Conservation (phyloP, 2,329 filamentous ascomycete species). For the Fusarium caatingaense region DNA sequence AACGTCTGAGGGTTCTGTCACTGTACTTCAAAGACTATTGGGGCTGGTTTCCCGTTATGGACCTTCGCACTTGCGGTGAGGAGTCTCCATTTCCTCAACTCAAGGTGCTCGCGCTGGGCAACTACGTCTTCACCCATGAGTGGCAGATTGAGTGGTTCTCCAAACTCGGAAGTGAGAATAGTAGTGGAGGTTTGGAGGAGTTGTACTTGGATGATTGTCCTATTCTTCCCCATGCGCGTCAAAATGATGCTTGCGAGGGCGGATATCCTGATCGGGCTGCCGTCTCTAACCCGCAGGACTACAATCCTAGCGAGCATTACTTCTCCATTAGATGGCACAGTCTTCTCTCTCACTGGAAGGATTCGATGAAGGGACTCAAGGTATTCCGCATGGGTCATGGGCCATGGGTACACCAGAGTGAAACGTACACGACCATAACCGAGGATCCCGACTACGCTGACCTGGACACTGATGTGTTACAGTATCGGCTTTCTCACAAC, state of each 20-base stretch:
- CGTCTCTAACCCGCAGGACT: accelerated
- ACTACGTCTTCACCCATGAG: slow-evolving; percentile 57
- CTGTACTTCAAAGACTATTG: slow-evolving; percentile 53
- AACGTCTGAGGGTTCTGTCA: slow-evolving; percentile 52
- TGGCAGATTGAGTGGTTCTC: slow-evolving; percentile 61
- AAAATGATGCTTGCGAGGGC: neutral
- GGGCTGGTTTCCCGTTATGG: slow-evolving; percentile 54
- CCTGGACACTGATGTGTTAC: neutral
- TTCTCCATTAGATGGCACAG: slow-evolving; percentile 25
- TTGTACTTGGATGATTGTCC: slow-evolving; percentile 58
- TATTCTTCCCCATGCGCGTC: slow-evolving; percentile 43
- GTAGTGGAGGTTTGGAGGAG: slow-evolving; percentile 46
- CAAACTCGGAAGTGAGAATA: slow-evolving; percentile 45
- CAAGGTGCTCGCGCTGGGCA: slow-evolving; percentile 54
- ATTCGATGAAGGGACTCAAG: slow-evolving; percentile 17
- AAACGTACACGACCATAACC: neutral
- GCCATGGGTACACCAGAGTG: accelerated
- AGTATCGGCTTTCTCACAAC: neutral
- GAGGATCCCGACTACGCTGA: neutral
- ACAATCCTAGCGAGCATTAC: accelerated
- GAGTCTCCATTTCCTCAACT: slow-evolving; percentile 52
- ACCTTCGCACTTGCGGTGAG: slow-evolving; percentile 44
- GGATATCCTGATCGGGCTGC: neutral
- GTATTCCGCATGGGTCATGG: slow-evolving; percentile 14
- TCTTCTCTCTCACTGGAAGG: slow-evolving; percentile 13